Conservation (phyloP, 441 rosid genomes). For the Isatis lusitanica region DNA sequence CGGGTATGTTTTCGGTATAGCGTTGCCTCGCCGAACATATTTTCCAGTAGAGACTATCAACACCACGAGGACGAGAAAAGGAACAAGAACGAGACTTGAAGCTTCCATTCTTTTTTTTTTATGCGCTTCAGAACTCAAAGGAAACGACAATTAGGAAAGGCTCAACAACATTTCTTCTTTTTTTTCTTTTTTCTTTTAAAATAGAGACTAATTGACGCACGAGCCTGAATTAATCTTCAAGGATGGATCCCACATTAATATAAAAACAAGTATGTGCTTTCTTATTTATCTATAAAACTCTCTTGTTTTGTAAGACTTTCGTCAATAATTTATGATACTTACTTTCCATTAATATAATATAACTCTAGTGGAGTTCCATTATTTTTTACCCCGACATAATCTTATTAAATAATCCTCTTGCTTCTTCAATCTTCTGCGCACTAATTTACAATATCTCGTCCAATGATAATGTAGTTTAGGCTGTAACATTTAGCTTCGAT, state of each 20-base stretch:
- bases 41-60: constrained; percentile 19
- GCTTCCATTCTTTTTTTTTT: constrained; percentile 24
- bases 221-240: constrained; percentile 7
- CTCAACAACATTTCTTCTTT: background rate
- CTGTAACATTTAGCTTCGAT: background rate
- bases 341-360: background rate
- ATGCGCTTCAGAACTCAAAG: background rate
- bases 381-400: background rate
- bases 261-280: too few species aligned
- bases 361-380: constrained; percentile 17
- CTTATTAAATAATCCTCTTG: background rate
- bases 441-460: background rate
- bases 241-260: background rate
- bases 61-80: constrained; percentile 26
- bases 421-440: constrained; percentile 24
- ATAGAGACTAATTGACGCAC: constrained; percentile 22
- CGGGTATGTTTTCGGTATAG: constrained; percentile 57
- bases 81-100: constrained; percentile 23
- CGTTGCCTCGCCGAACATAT: constrained; percentile 19
- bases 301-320: constrained; percentile 4
- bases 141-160: background rate
- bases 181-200: background rate
- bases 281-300: background rate
- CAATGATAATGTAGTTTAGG: background rate
- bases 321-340: background rate